A percentile compares a stretch with the other conserved stretches of the same genome.
Conservation (phyloP, 2,329 filamentous ascomycete genomes). For the Myriosclerotinia duriaeana region DNA sequence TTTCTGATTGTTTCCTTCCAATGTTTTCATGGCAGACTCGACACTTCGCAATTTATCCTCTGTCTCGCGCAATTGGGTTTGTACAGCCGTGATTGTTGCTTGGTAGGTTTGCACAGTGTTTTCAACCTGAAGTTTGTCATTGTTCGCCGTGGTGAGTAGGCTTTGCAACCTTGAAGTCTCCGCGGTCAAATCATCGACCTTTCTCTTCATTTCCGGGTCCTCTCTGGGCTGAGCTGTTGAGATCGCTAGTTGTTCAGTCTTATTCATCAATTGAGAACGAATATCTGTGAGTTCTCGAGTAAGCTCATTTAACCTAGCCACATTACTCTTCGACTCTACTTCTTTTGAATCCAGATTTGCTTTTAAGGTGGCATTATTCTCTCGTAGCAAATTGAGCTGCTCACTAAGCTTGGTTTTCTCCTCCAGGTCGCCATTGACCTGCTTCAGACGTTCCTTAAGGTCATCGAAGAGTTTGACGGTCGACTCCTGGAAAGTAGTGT, state of each 20-base stretch:
- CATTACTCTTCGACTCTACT: constrained; percentile 25
- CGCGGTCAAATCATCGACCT: constrained; percentile 33
- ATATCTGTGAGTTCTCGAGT: constrained; percentile 28
- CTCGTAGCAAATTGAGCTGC: constrained; percentile 32
- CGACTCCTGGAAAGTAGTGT: constrained; percentile 26
- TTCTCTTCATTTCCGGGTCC: constrained; percentile 28
- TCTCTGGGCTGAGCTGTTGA: constrained; percentile 29
- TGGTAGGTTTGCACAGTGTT: constrained; percentile 26
- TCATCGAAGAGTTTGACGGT: constrained; percentile 28
- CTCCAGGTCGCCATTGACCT: constrained; percentile 30
- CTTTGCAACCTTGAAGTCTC: constrained; percentile 32
- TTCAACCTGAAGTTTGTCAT: constrained; percentile 36
- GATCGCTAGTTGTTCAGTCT: constrained; percentile 31
- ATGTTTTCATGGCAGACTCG: constrained; percentile 34
- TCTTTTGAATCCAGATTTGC: constrained; percentile 26
- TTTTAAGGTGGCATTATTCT: constrained; percentile 29
- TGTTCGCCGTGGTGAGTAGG: constrained; percentile 39
- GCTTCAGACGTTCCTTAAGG: constrained; percentile 30
- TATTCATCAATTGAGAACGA: constrained; percentile 29
- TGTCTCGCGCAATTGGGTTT: constrained; percentile 25
- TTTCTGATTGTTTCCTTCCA: constrained; percentile 37
- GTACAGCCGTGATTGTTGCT: constrained; percentile 19
- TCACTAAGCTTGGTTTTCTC: constrained; percentile 28
- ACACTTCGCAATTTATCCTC: constrained; percentile 24
- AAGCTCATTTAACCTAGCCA: constrained; percentile 27